Conservation (phyloP, 2,329 filamentous ascomycete species). For the Alternaria dauci region DNA sequence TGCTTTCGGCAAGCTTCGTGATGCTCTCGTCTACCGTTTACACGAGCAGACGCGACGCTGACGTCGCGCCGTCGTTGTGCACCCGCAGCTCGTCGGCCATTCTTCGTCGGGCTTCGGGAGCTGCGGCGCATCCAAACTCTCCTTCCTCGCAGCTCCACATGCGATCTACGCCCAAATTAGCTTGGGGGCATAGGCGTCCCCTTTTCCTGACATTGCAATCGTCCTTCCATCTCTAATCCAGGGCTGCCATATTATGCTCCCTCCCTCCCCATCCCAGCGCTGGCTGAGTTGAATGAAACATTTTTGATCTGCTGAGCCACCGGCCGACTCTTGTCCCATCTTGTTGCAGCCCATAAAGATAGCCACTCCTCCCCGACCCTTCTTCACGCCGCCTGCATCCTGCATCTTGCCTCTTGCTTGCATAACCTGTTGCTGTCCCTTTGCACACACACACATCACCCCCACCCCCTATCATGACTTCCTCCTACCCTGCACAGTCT, state of each 20-base stretch:
- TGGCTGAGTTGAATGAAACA: constrained; percentile 37
- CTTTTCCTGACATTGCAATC: constrained; percentile 40
- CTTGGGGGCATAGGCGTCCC: constrained; percentile 29
- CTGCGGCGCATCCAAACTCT: constrained; percentile 16
- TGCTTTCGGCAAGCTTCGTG: neutral
- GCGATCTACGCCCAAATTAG: constrained; percentile 30
- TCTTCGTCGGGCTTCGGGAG: constrained; percentile 14
- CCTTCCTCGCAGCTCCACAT: constrained; percentile 18
- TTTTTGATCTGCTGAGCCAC: constrained; percentile 29
- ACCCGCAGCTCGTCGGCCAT: neutral
- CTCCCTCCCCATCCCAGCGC: constrained; percentile 22
- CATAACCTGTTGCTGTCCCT: constrained; percentile 1
- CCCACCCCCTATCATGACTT: constrained; percentile 19
- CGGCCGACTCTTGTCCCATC: constrained; percentile 9
- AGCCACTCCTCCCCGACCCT: constrained; percentile 16
- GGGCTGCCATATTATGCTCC: constrained; percentile 40
- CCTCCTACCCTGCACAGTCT: constrained; percentile 24
- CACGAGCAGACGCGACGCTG: neutral
- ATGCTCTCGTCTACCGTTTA: too few species aligned
- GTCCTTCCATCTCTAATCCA: constrained; percentile 24
- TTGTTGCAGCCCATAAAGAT: constrained; percentile 20
- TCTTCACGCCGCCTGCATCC: constrained; percentile 14
- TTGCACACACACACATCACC: neutral
- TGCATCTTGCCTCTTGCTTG: neutral
- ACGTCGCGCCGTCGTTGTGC: neutral